Percentiles rank a stretch among this genome's conserved stretches.
Conservation (phyloP, 2,329 filamentous ascomycete genomes). For the Nemania serpens region DNA sequence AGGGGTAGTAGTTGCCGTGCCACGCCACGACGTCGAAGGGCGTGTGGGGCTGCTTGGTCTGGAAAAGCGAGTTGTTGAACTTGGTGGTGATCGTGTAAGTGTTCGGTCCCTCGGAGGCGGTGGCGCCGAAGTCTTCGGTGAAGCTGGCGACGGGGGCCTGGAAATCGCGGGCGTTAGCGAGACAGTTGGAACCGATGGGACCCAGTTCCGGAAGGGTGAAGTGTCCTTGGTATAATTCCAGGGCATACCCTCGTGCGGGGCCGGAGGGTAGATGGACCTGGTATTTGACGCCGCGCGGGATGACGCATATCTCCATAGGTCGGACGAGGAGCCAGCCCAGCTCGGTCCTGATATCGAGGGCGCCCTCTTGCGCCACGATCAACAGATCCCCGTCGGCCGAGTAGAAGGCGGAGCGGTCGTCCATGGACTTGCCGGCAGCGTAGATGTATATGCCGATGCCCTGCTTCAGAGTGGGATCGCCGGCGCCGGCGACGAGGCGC, state of each 20-base stretch:
- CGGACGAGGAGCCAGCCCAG: conserved; percentile 67
- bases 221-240: conserved; percentile 66
- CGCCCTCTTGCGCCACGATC: conserved; percentile 69
- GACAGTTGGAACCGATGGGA: conserved; percentile 65
- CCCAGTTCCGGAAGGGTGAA: conserved; percentile 66
- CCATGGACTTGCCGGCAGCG: conserved; percentile 74
- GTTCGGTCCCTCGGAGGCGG: conserved; percentile 41
- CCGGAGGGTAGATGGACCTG: conserved; percentile 57
- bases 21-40: conserved; percentile 74
- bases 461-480: conserved; percentile 73
- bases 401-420: conserved; percentile 70
- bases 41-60: conserved; percentile 63
- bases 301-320: conserved; percentile 70
- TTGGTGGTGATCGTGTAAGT: conserved; percentile 58
- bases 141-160: conserved; percentile 66
- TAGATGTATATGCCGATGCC: conserved; percentile 75
- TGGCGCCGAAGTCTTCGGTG: conserved; percentile 53
- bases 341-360: conserved; percentile 69
- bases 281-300: conserved; percentile 68
- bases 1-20: conserved; percentile 73
- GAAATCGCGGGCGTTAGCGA: conserved; percentile 69
- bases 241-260: conserved; percentile 64
- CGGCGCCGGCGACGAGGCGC: conserved; percentile 71
- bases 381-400: conserved; percentile 74
- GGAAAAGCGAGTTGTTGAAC: conserved; percentile 66